Base-by-base conservation (phyloP, 257 asterid genomes). In the Solanum corneliomulleri region DNA sequence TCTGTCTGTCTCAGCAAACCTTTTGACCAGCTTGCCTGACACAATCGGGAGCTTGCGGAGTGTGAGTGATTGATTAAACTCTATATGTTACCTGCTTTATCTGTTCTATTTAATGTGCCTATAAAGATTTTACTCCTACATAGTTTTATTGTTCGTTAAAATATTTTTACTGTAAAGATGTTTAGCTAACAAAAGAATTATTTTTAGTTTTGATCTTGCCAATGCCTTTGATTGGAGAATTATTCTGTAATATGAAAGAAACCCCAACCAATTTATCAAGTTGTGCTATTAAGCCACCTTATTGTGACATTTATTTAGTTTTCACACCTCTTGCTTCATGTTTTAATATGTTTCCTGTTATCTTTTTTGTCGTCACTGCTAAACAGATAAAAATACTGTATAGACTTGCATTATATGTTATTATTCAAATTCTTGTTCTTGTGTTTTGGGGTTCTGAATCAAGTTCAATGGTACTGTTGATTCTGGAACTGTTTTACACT, bases 11-110 rank as follows among this genome's bases (percentile, higher is more conserved):
- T 94, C 98, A 33, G 92, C 92, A 58, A 97, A 97, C 87, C 80
- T 90, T 89, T 89, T 97, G 87, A 85, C 68, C 49, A 83, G 89
- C 90, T 91, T 97, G 92, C 99, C 99, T 23, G 98, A 94, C 88
- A 97, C 99, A 4, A 93, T 97, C n/a, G 99, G 99, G 91, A 95
- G 99, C 93, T 94, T 97, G 92, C 98, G 99, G 86, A 95, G 95
- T 93, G 99, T 97, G 92, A 94, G 98, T 93, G 70, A 64, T 86
- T 91, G 5, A 62, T 81, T 86, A 29, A 9, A 41, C 14, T 31
- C 52, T 44, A 37, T 62, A 18, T 4, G 41, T 27, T 45, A 45
- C 84, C 13, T 77, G 64, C 25, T 78, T 45, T 45, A 16, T 45
- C 14, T 6, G 41, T 25, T 78, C 41, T n/a, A 78, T 27, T 78